Evolutionary conservation across 164 flowering plant genomes (phyloP).

Genomic region (Stephania cephalantha): DNA sequence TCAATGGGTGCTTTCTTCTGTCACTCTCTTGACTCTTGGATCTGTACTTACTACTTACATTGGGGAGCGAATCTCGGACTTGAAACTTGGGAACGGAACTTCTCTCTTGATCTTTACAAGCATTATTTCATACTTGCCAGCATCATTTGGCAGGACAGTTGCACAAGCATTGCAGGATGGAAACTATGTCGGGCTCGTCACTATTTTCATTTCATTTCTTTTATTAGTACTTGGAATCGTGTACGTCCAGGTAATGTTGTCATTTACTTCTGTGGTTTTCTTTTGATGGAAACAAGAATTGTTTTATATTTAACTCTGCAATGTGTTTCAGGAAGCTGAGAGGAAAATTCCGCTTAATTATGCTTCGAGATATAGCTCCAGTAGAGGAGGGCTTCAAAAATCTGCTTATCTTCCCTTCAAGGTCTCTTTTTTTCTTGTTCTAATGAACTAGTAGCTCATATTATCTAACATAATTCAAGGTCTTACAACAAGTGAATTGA

Average conservation of each 20-base stretch:
- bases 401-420: constrained; percentile 98
- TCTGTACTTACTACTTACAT: constrained; percentile 87
- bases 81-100: constrained; percentile 99
- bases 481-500: background rate
- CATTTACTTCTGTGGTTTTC: constrained; percentile 1
- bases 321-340: constrained; percentile 89
- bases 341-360: constrained; percentile 98
- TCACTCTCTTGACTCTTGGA: constrained; percentile 79
- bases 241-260: constrained; percentile 80
- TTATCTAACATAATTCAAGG: background rate
- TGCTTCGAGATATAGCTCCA: constrained; percentile 81
- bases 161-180: constrained; percentile 87
- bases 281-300: constrained; percentile 12
- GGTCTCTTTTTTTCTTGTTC: constrained; percentile 34
- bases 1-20: constrained; percentile 81
- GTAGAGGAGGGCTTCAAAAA: constrained; percentile 71
- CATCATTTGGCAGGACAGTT: constrained; percentile 92
- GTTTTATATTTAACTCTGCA: constrained; percentile 14
- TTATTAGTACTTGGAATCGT: constrained; percentile 88
- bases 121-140: constrained; percentile 95
- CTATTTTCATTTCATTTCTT: constrained; percentile 63
- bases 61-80: constrained; percentile 87
- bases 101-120: constrained; percentile 94
- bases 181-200: constrained; percentile 72
- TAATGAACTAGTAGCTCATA: background rate